Conservation (phyloP, 805 yeast species). For the Cyberlindnera xishuangbannaensis region DNA sequence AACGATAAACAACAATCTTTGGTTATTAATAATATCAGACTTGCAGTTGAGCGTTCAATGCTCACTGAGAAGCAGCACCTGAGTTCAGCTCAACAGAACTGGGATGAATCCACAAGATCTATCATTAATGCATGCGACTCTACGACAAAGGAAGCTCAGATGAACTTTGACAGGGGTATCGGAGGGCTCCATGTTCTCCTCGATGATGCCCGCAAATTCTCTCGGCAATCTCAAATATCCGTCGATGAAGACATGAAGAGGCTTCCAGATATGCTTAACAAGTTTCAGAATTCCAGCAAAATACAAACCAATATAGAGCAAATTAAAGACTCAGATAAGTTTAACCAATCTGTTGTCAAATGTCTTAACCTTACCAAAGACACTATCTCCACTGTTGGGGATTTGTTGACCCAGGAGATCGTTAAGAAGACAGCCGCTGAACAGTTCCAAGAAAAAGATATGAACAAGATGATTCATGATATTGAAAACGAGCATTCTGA, state of each 20-base stretch:
- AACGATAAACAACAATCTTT: constrained; percentile 16
- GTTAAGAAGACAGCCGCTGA: constrained; percentile 12
- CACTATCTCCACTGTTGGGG: background rate
- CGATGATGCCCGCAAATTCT: constrained; percentile 14
- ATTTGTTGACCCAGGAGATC: constrained; percentile 2
- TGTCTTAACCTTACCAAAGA: constrained; percentile 1
- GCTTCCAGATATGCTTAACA: constrained; percentile 6
- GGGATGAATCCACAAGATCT: constrained; percentile 20
- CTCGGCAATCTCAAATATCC: constrained; percentile 9
- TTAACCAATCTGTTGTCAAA: constrained; percentile 2
- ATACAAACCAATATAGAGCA: constrained; percentile 4
- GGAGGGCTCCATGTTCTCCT: constrained; percentile 7
- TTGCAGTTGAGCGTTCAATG: constrained; percentile 16
- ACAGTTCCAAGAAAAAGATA: constrained; percentile 18
- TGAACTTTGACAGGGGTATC: constrained; percentile 10
- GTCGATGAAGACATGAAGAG: constrained; percentile 18
- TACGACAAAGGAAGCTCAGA: constrained; percentile 7
- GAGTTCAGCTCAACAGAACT: constrained; percentile 10
- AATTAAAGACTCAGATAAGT: constrained; percentile 3
- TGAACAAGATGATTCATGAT: constrained; percentile 19
- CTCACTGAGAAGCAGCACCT: constrained; percentile 15
- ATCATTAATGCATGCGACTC: constrained; percentile 20
- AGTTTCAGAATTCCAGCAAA: constrained; percentile 6
- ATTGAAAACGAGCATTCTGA: constrained; percentile 22
- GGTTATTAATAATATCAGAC: constrained; percentile 10